A percentile compares a stretch with the other conserved stretches of the same genome.
These are phyloP conservation scores for Dichomitus squalens DNA, from an alignment of 1,284 basidiomycete genomes.

Conservation along the genomic window DNA sequence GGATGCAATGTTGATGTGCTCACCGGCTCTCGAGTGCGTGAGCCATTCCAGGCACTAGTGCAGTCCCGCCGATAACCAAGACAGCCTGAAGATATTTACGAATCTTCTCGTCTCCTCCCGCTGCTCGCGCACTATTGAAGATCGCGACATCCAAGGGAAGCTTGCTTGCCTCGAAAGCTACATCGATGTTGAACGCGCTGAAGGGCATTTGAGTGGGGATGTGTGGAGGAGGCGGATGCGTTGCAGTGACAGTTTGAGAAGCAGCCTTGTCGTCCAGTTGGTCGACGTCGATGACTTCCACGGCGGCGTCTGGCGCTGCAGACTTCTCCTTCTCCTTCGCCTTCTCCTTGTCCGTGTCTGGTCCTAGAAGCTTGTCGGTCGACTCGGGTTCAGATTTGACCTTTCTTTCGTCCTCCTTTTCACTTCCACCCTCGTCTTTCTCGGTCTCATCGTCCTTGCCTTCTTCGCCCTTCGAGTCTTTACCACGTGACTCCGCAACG, in stretches of 20 bases:
- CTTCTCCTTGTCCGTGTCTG: conserved; percentile 3
- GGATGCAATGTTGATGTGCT: conserved; percentile 16
- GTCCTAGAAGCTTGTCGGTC: background rate
- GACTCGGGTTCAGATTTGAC: background rate
- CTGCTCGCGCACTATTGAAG: conserved; percentile 86
- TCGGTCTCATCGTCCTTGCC: conserved; percentile 1
- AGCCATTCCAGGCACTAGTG: conserved; percentile 72
- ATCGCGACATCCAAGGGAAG: conserved; percentile 94
- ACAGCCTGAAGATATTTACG: conserved; percentile 89
- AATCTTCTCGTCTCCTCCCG: conserved; percentile 87
- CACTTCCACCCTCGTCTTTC: background rate
- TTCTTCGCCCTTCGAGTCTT: conserved; percentile 24
- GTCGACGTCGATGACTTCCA: conserved; percentile 53
- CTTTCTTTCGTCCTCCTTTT: background rate
- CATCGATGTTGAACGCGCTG: conserved; percentile 62
- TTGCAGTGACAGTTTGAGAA: conserved; percentile 7
- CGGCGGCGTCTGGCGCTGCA: conserved; percentile 33
- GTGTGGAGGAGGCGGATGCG: conserved; percentile 16
- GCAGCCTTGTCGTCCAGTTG: conserved; percentile 43
- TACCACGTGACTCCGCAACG: background rate
- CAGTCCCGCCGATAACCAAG: conserved; percentile 85
- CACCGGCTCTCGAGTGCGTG: conserved; percentile 82
- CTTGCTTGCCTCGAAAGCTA: conserved; percentile 85
- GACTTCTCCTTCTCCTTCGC: background rate
- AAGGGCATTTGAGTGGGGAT: conserved; percentile 26